phyloP scores from a whole-genome alignment of 148 eudicot species.

The Euryodendron excelsum region DNA sequence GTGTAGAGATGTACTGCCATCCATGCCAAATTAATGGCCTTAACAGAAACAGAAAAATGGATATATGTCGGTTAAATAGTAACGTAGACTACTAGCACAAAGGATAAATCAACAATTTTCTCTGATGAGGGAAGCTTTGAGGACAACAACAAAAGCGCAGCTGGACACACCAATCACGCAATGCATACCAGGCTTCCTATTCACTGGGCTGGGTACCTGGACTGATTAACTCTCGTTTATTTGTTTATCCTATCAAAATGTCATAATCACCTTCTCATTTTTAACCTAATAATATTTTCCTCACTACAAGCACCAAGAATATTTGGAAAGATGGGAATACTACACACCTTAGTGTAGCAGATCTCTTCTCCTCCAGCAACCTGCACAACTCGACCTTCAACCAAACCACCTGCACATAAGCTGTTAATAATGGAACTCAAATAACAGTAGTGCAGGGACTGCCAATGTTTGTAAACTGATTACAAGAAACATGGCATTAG shows the following conservation, averaged over 20 bases:
- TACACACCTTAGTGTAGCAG: constrained; percentile 70
- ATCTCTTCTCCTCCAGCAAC: constrained; percentile 82
- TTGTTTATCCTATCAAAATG: background rate
- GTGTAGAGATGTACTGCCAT: background rate
- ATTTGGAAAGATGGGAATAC: constrained; percentile 1
- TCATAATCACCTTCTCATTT: background rate
- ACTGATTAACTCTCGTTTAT: constrained; percentile 8
- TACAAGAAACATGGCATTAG: background rate
- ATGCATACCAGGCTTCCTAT: background rate
- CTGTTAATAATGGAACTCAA: constrained; percentile 17
- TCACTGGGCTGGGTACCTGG: background rate
- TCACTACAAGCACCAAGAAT: constrained; percentile 3
- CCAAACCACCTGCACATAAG: constrained; percentile 66
- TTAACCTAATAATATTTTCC: background rate
- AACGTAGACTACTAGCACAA: background rate
- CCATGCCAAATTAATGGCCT: background rate
- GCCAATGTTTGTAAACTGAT: background rate
- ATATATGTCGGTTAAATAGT: background rate
- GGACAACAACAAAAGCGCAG: background rate
- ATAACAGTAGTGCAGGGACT: background rate
- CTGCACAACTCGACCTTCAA: constrained; percentile 72
- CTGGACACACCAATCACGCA: background rate
- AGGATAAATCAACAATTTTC: constrained; percentile 3
- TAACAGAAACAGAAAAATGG: background rate
- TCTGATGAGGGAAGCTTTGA: background rate